Percentiles rank a stretch among this genome's conserved stretches.
Conservation (phyloP, 2,329 filamentous ascomycete genomes). For the Fusarium brevicatenulatum region DNA sequence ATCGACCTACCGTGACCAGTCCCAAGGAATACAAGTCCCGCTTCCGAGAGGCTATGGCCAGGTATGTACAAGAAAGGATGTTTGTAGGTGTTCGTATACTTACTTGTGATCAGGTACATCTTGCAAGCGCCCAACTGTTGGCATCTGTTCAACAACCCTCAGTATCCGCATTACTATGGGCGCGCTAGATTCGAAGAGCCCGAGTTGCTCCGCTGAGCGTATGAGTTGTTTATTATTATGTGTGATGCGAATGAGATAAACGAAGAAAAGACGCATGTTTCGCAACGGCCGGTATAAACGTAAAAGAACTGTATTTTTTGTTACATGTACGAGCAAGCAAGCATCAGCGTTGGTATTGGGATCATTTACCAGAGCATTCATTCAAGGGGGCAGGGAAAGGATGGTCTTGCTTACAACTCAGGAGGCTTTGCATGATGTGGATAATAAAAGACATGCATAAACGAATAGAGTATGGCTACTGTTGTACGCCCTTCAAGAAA, state of each 20-base stretch:
- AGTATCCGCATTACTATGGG: constrained; percentile 51
- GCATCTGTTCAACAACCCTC: constrained; percentile 70
- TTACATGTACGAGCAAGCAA: constrained; percentile 13
- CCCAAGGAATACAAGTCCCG: constrained; percentile 97
- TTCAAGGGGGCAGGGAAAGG: background rate
- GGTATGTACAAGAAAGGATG: constrained; percentile 63
- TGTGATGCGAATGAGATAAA: background rate
- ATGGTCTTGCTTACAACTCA: background rate
- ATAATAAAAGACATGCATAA: constrained; percentile 11
- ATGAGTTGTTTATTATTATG: background rate
- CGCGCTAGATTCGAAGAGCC: constrained; percentile 54
- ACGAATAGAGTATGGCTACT: constrained; percentile 5
- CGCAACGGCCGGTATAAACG: constrained; percentile 6
- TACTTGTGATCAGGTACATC: constrained; percentile 65
- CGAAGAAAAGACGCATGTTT: constrained; percentile 3
- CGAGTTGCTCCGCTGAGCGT: constrained; percentile 43
- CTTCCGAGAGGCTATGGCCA: constrained; percentile 95
- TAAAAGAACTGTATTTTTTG: constrained; percentile 19
- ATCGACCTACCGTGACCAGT: constrained; percentile 93
- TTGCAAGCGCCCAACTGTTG: constrained; percentile 80
- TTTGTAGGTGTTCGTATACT: background rate
- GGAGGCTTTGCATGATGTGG: background rate
- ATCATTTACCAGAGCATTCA: constrained; percentile 20
- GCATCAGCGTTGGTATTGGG: constrained; percentile 24
- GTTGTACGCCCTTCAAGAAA: background rate